Conservation (phyloP, 176 grass and related monocot species). For the Panicum miliaceum region DNA sequence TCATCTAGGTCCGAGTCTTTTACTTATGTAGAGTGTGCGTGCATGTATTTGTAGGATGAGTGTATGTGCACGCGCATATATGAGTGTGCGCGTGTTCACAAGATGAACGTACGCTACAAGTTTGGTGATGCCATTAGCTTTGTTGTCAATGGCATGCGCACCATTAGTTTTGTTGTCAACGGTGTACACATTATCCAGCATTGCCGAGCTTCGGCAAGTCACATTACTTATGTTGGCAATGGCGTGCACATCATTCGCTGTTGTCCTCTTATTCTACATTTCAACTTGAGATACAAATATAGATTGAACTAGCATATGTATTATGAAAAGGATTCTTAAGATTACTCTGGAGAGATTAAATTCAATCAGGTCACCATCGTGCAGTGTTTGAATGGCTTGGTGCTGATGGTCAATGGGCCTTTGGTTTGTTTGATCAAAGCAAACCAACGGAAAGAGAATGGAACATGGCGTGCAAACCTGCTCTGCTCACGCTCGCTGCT, state of each 20-base stretch:
- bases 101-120: no score
- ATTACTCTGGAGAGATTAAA: not conserved
- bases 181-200: not conserved
- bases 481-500: constrained; percentile 12
- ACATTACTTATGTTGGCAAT: not conserved
- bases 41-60: no score
- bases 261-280: not conserved
- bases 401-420: not conserved
- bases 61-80: no score
- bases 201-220: no score
- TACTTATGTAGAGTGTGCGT: no score
- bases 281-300: not conserved
- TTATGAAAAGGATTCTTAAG: not conserved
- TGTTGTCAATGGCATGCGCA: not conserved
- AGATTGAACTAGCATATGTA: not conserved
- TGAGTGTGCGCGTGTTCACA: no score
- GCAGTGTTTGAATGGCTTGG: not conserved
- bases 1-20: no score
- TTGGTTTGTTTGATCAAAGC: not conserved
- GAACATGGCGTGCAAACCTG: not conserved
- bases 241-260: no score
- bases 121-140: not conserved
- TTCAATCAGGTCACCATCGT: not conserved
- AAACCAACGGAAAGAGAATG: not conserved
- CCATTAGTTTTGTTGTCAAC: not conserved